Evolutionary conservation across 148 eudicot species (phyloP), one percentile per base, ranked within the genome.

Genomic region (Vaccinium myrtillus): DNA sequence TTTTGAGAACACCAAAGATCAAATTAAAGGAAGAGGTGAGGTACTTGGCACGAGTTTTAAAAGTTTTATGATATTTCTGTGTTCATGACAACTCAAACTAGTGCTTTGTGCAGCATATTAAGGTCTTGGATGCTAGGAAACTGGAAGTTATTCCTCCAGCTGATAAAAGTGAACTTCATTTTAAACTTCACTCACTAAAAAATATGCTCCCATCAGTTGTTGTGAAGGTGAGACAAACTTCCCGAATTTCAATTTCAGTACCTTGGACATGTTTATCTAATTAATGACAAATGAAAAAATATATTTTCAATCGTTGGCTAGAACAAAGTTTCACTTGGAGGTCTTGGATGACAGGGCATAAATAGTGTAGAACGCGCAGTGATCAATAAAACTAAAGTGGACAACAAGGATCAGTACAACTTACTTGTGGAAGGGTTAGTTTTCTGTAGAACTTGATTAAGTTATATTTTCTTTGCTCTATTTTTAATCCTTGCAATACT

Each of bases 371-470:
- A 93, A 85, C 93, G 99, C 81, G 98, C 91, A 76, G 90, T 96
- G 58, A 85, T 94, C 77, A 91, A 87, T 79, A 88, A 87, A 75
- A 82, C 58, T 32, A 81, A 91, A 58, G 88, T 87, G 85, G 85
- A 87, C 75, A 79, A 86, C 46, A 87, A 85, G 71, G 93, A 93
- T 51, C 86, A 86, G 87, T 90, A 86, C 84, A 86, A 93, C 55
- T 77, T 96, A 90, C 85, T 92, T 58, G 98, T 93, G 75, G 99
- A 96, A 87, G 99, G 99, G 99, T 96, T 85, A 90, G 94, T 90
- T 82, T 81, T 81, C 70, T 82, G 12, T 19, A 43, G 49, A 23
- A 8, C 23, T 50, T 67, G 75, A 69, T 69, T 27, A 32, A 16
- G 23, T 84, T 56, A 16, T 51, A 30, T 39, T 56, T 55, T 46